Conservation (phyloP, 1,284 basidiomycete species). For the Cutaneotrichosporon daszewskae region DNA sequence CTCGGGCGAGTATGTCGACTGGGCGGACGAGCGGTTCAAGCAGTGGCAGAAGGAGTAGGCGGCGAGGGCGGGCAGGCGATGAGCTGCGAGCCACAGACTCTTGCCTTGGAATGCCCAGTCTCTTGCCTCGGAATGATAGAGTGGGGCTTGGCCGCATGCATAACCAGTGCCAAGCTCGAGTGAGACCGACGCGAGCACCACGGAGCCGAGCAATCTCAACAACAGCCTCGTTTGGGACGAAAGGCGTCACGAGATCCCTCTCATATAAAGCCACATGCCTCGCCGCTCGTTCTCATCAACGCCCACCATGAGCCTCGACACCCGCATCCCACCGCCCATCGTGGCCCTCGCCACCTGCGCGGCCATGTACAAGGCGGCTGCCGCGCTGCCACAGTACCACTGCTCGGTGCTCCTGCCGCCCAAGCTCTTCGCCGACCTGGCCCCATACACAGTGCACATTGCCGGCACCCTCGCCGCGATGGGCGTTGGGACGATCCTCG, state of each 20-base stretch:
- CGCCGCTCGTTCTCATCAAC: no score
- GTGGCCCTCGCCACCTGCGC: neutral
- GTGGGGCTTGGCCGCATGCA: no score
- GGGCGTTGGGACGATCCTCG: neutral
- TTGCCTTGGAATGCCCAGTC: no score
- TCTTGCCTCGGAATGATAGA: no score
- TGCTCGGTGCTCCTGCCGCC: neutral
- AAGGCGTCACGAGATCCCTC: no score
- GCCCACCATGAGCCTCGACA: no score
- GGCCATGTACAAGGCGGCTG: slow-evolving; percentile 1
- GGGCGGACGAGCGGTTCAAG: slow-evolving; percentile 44
- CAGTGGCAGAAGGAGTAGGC: slow-evolving; percentile 6
- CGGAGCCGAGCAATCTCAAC: no score
- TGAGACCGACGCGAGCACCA: no score
- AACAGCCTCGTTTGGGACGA: no score
- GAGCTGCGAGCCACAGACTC: no score
- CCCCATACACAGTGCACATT: neutral
- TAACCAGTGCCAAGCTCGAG: no score
- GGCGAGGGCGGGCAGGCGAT: neutral
- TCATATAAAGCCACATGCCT: no score
- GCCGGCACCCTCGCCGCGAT: slow-evolving; percentile 3
- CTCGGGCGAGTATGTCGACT: slow-evolving; percentile 52
- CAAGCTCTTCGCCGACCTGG: neutral
- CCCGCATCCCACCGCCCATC: slow-evolving; percentile 5
- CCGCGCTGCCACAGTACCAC: slow-evolving; percentile 1